Base-by-base conservation (phyloP, 2,329 filamentous ascomycete species). In the Iodosphaeria phyllophila region DNA sequence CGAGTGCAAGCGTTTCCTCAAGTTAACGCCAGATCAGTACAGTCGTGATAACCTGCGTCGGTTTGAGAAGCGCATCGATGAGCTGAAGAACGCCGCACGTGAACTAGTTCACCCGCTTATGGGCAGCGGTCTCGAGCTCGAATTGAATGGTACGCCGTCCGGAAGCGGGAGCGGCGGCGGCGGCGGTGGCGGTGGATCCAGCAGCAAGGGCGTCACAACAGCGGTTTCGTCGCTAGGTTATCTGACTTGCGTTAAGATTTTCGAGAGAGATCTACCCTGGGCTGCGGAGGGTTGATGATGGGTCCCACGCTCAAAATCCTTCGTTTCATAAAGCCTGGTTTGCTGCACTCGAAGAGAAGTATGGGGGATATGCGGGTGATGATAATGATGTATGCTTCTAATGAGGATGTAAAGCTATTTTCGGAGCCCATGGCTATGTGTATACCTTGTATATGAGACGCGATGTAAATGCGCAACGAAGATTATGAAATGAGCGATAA, bases 1-100 rank as follows among this genome's bases (percentile, higher is more conserved):
- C 35, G 84, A 92, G 35, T 76, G 86, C 44, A 93, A 92, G 49
- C 69, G 70, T 13, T 93, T 93, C 40, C 61, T 93, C 26, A 91
- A 92, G 46, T 56, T 86, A 13, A 74, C 69, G 8, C 76, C 80
- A 0, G 76, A 89, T 12, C 50, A 86, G 6, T 92, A 93, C 51
- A 80, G 66, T 22, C 64, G 84, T 11, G 84, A 93, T n/a, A 86
- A 80, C 32, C 50, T 93, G 24, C 68, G 74, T 31, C 62, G 77
- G 4, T 92, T 93, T 37, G 86, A 93, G 54, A 71, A 77, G 40
- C 65, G 82, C 28, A 64, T 93, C 36, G 82, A 92, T 30, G 84
- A 93, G 54, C 59, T 93, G 27, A 93, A 92, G 53, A 64, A 65
- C 28, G 64, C 86, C 42, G 86, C 84, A 5, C 61, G 77, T 26